Conservation (phyloP, 2,329 filamentous ascomycete genomes). For the Ophiostoma himal-ulmi region DNA sequence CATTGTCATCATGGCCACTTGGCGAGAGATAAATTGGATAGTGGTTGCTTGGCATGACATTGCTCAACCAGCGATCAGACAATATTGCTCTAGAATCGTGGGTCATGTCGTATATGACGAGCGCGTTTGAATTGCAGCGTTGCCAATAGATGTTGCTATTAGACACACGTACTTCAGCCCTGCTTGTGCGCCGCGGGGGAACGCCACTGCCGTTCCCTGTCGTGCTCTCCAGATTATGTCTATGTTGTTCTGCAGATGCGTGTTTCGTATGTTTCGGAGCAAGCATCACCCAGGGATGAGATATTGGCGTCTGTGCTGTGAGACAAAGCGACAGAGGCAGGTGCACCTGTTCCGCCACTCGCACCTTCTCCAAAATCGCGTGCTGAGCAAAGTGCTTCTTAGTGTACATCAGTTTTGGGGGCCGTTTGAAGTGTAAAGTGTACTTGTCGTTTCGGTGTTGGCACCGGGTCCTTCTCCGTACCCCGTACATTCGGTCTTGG, state of each 20-base stretch:
- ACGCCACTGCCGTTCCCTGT: background rate
- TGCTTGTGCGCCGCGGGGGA: background rate
- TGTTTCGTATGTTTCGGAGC: conserved; percentile 2
- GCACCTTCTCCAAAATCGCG: background rate
- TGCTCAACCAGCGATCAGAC: background rate
- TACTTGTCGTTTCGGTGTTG: background rate
- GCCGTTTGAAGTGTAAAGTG: background rate
- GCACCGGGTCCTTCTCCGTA: background rate
- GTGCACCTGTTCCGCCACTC: background rate
- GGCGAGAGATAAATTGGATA: background rate
- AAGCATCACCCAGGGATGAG: background rate
- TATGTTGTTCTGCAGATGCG: background rate
- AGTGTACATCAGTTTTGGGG: background rate
- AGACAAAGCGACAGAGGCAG: background rate
- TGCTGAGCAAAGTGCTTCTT: background rate
- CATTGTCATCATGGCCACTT: background rate
- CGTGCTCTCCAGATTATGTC: background rate
- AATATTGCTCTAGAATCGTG: background rate
- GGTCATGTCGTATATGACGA: too few relatives aligned
- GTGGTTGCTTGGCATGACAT: background rate
- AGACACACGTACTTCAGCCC: background rate
- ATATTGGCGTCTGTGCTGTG: background rate
- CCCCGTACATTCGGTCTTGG: background rate
- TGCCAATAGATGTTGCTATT: background rate
- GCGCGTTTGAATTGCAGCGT: background rate